A percentile compares a stretch with the other conserved stretches of the same genome.
These are phyloP conservation scores for Nigrospora osmanthi DNA, from an alignment of 2,329 filamentous ascomycete species.

Conservation along the genomic window DNA sequence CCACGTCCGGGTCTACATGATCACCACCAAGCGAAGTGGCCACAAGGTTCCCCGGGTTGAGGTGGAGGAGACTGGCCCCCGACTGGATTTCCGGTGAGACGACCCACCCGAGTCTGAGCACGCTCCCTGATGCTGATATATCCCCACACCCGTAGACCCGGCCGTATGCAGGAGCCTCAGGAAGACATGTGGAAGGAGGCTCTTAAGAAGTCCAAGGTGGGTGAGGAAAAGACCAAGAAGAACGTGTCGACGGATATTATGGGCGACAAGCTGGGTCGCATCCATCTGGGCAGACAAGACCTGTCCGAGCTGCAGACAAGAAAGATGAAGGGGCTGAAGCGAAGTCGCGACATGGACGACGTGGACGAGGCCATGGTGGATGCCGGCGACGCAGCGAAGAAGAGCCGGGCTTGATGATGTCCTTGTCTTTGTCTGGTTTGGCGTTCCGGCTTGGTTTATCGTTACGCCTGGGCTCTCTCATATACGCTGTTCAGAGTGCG, in stretches of 20 bases:
- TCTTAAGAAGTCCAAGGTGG: constrained; percentile 73
- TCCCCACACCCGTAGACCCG: constrained; percentile 35
- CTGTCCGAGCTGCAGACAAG: constrained; percentile 80
- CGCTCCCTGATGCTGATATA: neutral
- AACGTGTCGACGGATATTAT: constrained; percentile 87
- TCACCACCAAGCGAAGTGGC: constrained; percentile 78
- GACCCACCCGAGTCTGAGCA: neutral
- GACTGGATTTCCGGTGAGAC: constrained; percentile 54
- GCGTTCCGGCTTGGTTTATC: neutral
- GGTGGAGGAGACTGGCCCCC: constrained; percentile 89
- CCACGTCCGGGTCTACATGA: constrained; percentile 73
- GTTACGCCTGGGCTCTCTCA: too few relatives aligned
- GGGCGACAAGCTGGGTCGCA: constrained; percentile 91
- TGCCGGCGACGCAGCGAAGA: constrained; percentile 33
- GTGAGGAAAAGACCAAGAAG: constrained; percentile 82
- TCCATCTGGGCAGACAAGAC: constrained; percentile 89
- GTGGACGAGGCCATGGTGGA: constrained; percentile 42
- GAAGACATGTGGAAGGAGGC: constrained; percentile 78
- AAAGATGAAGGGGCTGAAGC: constrained; percentile 99
- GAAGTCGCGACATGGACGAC: constrained; percentile 57
- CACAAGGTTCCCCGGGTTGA: constrained; percentile 86
- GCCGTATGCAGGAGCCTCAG: constrained; percentile 73
- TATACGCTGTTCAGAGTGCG: too few relatives aligned
- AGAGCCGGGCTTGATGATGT: constrained; percentile 21
- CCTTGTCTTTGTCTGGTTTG: neutral